phyloP scores from a whole-genome alignment of 805 yeast genomes.

The Wickerhamomyces xylosicus region DNA sequence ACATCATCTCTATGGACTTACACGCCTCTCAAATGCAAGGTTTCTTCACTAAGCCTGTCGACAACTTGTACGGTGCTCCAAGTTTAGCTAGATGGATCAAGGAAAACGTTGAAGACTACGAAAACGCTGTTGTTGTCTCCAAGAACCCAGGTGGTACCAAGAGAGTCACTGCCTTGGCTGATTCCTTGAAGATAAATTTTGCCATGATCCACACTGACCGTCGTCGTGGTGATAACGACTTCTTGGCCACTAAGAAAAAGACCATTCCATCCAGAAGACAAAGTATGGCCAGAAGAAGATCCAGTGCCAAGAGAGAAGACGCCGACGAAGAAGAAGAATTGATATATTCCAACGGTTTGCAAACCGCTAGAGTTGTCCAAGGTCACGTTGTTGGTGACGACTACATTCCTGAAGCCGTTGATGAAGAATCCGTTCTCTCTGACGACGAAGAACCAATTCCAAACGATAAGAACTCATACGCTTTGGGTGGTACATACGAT shows the following conservation, averaged over 20 bases:
- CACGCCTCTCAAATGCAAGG: conserved; percentile 99
- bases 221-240: conserved; percentile 67
- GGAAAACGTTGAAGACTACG: conserved; percentile 77
- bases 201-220: conserved; percentile 99
- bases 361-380: conserved; percentile 90
- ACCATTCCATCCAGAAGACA: conserved; percentile 32
- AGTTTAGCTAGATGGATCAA: conserved; percentile 93
- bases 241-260: conserved; percentile 28
- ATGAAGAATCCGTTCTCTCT: conserved; percentile 13
- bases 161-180: conserved; percentile 96
- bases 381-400: conserved; percentile 96
- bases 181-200: conserved; percentile 86
- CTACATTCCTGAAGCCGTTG: conserved; percentile 30
- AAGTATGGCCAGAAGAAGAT: conserved; percentile 32
- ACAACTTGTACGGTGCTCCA: conserved; percentile 93
- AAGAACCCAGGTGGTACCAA: conserved; percentile 99
- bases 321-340: conserved; percentile 56
- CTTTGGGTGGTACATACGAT: conserved; percentile 74
- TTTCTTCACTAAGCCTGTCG: conserved; percentile 94
- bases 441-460: conserved; percentile 16
- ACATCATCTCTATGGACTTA: conserved; percentile 93
- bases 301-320: conserved; percentile 33
- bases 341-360: conserved; percentile 69
- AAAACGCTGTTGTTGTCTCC: conserved; percentile 91
- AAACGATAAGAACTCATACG: conserved; percentile 33